Evolutionary conservation across 1,139 yeast genomes (phyloP).

Genomic region (Pichia sp.): DNA sequence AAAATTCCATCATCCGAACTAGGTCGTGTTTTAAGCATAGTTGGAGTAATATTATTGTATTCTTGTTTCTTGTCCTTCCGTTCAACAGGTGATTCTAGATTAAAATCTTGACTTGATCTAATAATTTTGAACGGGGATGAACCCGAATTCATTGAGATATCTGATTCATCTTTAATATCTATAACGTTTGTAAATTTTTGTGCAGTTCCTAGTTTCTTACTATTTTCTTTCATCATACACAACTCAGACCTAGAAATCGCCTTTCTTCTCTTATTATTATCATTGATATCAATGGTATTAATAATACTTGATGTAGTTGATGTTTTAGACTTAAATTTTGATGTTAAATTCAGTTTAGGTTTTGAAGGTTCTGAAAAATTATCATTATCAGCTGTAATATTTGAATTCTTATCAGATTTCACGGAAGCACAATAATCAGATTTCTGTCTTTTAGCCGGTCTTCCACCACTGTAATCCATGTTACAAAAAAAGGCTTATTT

Average conservation of each 20-base stretch:
- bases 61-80: background rate
- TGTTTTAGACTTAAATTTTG: background rate
- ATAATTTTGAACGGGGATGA: conserved; percentile 12
- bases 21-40: conserved; percentile 9
- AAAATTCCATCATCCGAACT: conserved; percentile 31
- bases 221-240: conserved; percentile 2
- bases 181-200: conserved; percentile 2
- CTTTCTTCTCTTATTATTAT: background rate
- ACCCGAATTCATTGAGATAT: conserved; percentile 2
- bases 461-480: conserved; percentile 4
- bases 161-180: conserved; percentile 9
- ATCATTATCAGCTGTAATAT: background rate
- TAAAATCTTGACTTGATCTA: conserved; percentile 14
- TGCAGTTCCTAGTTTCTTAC: background rate
- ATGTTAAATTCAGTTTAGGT: background rate
- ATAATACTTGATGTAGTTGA: background rate
- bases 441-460: conserved; percentile 5
- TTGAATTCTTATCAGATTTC: background rate
- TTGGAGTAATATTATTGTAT: background rate
- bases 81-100: conserved; percentile 4
- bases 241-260: conserved; percentile 10
- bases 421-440: background rate
- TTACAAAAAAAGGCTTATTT: background rate
- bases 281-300: conserved; percentile 3
- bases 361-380: background rate